phyloP scores from a whole-genome alignment of 805 yeast genomes.

The Yarrowia alimentaria region DNA sequence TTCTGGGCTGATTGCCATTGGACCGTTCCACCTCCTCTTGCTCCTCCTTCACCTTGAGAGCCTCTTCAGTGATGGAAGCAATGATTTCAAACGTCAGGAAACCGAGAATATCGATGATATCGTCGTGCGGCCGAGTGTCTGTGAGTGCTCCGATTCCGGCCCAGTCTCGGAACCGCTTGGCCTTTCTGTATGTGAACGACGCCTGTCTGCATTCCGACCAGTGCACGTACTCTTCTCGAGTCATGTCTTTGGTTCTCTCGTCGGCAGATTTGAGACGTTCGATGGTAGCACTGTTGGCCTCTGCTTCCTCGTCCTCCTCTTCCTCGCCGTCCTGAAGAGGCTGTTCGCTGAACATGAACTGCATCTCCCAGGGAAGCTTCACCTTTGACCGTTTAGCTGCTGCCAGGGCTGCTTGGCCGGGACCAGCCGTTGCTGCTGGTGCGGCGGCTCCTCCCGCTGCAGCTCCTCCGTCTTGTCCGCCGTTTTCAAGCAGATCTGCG shows the following conservation, averaged over 20 bases:
- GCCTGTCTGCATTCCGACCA: conserved; percentile 99
- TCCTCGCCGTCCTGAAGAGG: conserved; percentile 67
- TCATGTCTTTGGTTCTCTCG: conserved; percentile 89
- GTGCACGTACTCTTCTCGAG: conserved; percentile 95
- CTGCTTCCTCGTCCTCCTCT: conserved; percentile 84
- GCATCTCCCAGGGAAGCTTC: conserved; percentile 91
- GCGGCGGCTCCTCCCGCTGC: conserved; percentile 32
- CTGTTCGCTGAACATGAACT: conserved; percentile 89
- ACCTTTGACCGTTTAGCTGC: conserved; percentile 66
- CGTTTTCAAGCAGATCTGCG: conserved; percentile 52
- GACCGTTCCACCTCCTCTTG: conserved; percentile 58
- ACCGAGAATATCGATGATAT: conserved; percentile 92
- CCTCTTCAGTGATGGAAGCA: conserved; percentile 89
- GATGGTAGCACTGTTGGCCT: conserved; percentile 83
- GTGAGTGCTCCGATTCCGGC: conserved; percentile 80
- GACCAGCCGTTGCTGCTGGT: not conserved
- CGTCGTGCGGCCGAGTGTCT: conserved; percentile 91
- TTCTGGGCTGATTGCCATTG: conserved; percentile 45
- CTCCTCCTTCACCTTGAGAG: conserved; percentile 70
- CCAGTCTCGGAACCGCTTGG: conserved; percentile 96
- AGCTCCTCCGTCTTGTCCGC: conserved; percentile 46
- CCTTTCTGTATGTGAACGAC: conserved; percentile 89
- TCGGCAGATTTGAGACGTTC: conserved; percentile 89
- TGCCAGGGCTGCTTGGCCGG: conserved; percentile 31
- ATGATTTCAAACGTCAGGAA: conserved; percentile 95